Evolutionary conservation across 2,329 filamentous ascomycete genomes (phyloP).

Genomic region (Hysterium pulicare): DNA sequence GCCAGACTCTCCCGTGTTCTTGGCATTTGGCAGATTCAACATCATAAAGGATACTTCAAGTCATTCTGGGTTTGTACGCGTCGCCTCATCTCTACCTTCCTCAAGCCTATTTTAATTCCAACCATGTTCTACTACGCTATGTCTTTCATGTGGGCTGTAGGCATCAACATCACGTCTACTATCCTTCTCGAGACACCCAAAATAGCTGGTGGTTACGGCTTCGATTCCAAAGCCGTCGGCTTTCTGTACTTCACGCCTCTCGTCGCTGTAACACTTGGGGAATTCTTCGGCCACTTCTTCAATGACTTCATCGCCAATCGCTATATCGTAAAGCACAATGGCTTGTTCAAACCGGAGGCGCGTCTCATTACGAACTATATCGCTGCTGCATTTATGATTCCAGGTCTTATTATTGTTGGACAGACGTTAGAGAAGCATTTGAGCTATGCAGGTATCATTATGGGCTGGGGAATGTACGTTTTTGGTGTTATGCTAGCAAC

Average conservation of each 20-base stretch:
- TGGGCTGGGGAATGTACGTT: constrained; percentile 36
- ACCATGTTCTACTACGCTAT: constrained; percentile 25
- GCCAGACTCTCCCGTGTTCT: constrained; percentile 19
- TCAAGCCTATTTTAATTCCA: constrained; percentile 23
- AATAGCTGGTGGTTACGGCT: constrained; percentile 19
- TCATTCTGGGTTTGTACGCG: constrained; percentile 14
- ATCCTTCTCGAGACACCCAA: constrained; percentile 20
- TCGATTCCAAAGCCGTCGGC: constrained; percentile 20
- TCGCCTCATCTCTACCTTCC: constrained; percentile 18
- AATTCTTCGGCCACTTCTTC: constrained; percentile 36
- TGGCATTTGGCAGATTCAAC: constrained; percentile 32
- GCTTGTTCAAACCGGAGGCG: constrained; percentile 28
- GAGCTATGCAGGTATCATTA: constrained; percentile 28
- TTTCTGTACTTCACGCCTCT: constrained; percentile 35
- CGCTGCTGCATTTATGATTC: constrained; percentile 28
- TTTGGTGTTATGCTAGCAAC: constrained; percentile 32
- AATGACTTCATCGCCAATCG: constrained; percentile 33
- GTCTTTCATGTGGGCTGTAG: constrained; percentile 25
- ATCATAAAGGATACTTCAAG: constrained; percentile 29
- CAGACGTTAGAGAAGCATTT: constrained; percentile 31
- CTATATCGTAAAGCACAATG: constrained; percentile 30
- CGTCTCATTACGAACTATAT: constrained; percentile 32
- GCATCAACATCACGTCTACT: constrained; percentile 25
- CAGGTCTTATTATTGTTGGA: constrained; percentile 32
- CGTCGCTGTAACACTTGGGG: constrained; percentile 30